phyloP scores from a whole-genome alignment of 139 green algal species.

The Nannochloris sp. region DNA sequence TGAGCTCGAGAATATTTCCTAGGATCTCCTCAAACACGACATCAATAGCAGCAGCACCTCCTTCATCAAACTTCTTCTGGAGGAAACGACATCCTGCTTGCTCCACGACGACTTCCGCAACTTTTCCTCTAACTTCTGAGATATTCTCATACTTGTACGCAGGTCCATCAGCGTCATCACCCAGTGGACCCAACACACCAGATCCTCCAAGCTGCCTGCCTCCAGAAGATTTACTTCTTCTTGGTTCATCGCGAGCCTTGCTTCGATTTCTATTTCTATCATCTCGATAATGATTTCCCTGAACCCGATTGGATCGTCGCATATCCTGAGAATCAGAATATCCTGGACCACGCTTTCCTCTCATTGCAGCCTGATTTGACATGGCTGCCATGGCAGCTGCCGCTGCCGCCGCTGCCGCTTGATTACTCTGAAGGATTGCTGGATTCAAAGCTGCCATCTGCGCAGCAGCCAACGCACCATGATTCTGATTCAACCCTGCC shows the following conservation, averaged over 20 bases:
- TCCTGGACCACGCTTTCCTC: constrained; percentile 4
- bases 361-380: background rate
- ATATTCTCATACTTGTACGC: constrained; percentile 48
- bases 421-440: constrained; percentile 28
- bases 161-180: constrained; percentile 6
- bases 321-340: constrained; percentile 11
- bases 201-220: constrained; percentile 16
- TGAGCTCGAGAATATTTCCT: constrained; percentile 80
- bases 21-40: constrained; percentile 67
- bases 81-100: constrained; percentile 97
- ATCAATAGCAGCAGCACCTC: constrained; percentile 64
- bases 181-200: background rate
- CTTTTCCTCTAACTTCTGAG: constrained; percentile 49
- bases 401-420: constrained; percentile 44
- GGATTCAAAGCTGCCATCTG: constrained; percentile 46
- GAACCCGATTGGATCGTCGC: background rate
- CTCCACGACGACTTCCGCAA: constrained; percentile 85
- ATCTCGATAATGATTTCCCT: background rate
- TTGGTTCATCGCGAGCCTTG: background rate
- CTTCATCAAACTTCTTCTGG: constrained; percentile 97
- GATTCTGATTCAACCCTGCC: constrained; percentile 1
- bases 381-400: constrained; percentile 37
- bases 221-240: constrained; percentile 6
- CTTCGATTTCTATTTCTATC: background rate
- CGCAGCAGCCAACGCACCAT: constrained; percentile 33